Evolutionary conservation across 1,284 basidiomycete genomes (phyloP).

Genomic region (Mrakiaceae sp.): DNA sequence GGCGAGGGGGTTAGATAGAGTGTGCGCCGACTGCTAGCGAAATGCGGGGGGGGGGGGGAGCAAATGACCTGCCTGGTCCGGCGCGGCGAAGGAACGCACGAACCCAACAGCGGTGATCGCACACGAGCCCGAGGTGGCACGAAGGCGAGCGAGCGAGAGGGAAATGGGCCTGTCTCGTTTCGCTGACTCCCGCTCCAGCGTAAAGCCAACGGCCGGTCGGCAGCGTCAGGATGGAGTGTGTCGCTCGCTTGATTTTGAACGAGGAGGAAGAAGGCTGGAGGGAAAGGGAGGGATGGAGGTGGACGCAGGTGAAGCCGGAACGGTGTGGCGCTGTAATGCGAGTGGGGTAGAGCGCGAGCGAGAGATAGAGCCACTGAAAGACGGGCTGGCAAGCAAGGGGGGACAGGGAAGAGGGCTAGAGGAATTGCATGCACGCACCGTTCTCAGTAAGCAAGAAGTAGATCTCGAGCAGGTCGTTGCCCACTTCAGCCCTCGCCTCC

Average conservation of each 20-base stretch:
- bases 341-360: neutral
- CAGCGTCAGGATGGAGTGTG: no score
- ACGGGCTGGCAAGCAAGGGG: neutral
- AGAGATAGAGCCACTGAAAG: neutral
- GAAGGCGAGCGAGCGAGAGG: no score
- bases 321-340: neutral
- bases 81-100: no score
- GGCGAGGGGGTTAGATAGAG: neutral
- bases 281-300: neutral
- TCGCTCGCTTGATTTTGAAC: neutral
- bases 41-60: no score
- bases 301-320: no score
- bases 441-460: conserved; percentile 39
- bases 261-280: neutral
- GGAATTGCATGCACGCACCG: conserved; percentile 26
- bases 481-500: conserved; percentile 20
- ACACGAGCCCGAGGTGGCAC: no score
- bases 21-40: neutral
- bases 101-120: no score
- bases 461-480: conserved; percentile 33
- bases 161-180: no score
- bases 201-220: no score
- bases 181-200: no score
- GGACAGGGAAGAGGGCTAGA: neutral
- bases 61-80: no score